A percentile compares a stretch with the other conserved stretches of the same genome.
Conservation (phyloP, 306 rosid species). For the Arachis stenosperma region DNA sequence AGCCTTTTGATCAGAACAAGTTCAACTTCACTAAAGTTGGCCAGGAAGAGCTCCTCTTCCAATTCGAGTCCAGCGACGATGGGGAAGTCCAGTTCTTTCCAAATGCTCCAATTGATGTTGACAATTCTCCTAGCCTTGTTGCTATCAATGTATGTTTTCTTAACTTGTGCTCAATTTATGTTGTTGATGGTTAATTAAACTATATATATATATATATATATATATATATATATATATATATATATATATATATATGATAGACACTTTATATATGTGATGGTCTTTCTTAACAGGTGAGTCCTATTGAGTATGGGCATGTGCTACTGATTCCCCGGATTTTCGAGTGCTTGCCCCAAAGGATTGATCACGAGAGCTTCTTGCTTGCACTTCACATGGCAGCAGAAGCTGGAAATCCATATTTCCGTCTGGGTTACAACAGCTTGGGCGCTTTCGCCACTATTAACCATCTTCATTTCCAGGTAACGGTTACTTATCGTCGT, state of each 20-base stretch:
- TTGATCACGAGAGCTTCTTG: conserved; percentile 74
- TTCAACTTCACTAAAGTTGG: conserved; percentile 97
- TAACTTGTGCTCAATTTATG: conserved; percentile 8
- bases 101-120: conserved; percentile 73
- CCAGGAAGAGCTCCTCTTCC: conserved; percentile 90
- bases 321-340: conserved; percentile 79
- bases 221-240: neutral
- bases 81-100: conserved; percentile 77
- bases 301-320: conserved; percentile 94
- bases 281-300: conserved; percentile 79
- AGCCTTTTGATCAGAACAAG: conserved; percentile 82
- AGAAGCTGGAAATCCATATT: conserved; percentile 76
- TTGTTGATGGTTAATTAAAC: conserved; percentile 9
- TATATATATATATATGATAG: neutral
- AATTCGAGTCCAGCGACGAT: conserved; percentile 73
- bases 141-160: conserved; percentile 79
- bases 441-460: conserved; percentile 98
- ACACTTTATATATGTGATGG: neutral
- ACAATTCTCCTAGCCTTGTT: conserved; percentile 75
- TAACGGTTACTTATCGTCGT: conserved; percentile 26
- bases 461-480: conserved; percentile 99
- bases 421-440: conserved; percentile 93
- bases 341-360: conserved; percentile 86
- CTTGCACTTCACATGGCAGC: conserved; percentile 90
- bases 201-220: neutral